Conservation (phyloP, 2,329 filamentous ascomycete genomes). For the Fusarium palustre region DNA sequence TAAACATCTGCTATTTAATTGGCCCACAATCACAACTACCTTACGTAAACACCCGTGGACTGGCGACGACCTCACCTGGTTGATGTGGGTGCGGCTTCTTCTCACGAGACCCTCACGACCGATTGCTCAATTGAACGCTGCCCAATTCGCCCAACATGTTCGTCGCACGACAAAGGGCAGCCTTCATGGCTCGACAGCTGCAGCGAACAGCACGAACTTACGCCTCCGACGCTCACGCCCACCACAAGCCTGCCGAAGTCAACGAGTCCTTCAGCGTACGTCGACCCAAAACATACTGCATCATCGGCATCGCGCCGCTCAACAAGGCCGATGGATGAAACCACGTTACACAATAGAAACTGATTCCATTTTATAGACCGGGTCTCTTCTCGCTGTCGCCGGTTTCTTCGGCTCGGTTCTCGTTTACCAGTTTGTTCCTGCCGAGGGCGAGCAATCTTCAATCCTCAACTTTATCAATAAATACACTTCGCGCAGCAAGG, state of each 20-base stretch:
- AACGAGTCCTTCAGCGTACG: constrained; percentile 70
- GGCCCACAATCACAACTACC: constrained; percentile 22
- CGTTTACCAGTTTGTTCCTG: constrained; percentile 63
- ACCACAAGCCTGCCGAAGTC: constrained; percentile 60
- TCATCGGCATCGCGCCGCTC: constrained; percentile 19
- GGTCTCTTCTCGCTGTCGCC: constrained; percentile 61
- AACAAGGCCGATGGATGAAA: background rate
- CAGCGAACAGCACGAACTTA: constrained; percentile 61
- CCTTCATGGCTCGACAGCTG: constrained; percentile 53
- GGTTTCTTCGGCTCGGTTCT: constrained; percentile 58
- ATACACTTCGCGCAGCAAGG: constrained; percentile 60
- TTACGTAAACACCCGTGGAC: constrained; percentile 49
- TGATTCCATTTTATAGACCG: constrained; percentile 54
- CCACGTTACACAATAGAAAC: constrained; percentile 17
- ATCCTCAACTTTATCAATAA: constrained; percentile 60
- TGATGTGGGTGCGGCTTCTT: constrained; percentile 41
- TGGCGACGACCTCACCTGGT: constrained; percentile 48
- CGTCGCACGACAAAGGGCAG: constrained; percentile 60
- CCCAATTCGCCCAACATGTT: constrained; percentile 53
- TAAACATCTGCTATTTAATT: constrained; percentile 41
- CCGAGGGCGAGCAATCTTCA: constrained; percentile 63
- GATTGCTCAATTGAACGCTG: constrained; percentile 52
- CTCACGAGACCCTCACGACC: constrained; percentile 44
- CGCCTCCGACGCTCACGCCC: constrained; percentile 65
- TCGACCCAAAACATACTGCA: constrained; percentile 49